Conservation (phyloP, 345 rosid genomes). For the Adansonia digitata region DNA sequence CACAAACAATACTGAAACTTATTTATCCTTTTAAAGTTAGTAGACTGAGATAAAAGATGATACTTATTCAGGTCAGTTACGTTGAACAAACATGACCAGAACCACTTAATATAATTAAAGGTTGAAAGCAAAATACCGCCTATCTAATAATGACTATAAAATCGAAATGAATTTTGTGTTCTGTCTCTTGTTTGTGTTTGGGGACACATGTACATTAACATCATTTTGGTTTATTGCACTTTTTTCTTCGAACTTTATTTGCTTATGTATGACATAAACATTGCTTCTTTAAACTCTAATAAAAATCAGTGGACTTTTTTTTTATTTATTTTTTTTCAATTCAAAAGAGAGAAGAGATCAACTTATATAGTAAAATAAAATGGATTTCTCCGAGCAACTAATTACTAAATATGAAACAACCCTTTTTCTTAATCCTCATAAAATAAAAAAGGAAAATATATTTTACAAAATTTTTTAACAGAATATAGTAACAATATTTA, state of each 20-base stretch:
- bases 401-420: neutral
- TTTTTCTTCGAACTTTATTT: neutral
- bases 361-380: neutral
- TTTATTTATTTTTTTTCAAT: neutral
- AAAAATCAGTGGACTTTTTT: too few species aligned
- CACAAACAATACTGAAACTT: neutral
- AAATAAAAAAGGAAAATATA: neutral
- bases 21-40: neutral
- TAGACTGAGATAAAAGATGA: too few species aligned
- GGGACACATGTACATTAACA: too few species aligned
- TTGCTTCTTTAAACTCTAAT: neutral
- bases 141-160: neutral
- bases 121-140: slow-evolving; percentile 4
- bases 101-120: neutral
- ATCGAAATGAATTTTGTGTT: neutral
- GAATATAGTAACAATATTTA: neutral
- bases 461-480: too few species aligned
- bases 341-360: neutral
- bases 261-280: neutral
- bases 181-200: too few species aligned
- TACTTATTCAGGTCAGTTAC: too few species aligned
- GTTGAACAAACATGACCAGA: neutral
- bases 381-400: neutral
- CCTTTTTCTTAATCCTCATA: neutral
- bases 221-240: neutral